A percentile compares a stretch with the other conserved stretches of the same genome.
These are phyloP conservation scores for Orbilia brochopaga DNA, from an alignment of 2,329 filamentous ascomycete genomes.

Conservation along the genomic window DNA sequence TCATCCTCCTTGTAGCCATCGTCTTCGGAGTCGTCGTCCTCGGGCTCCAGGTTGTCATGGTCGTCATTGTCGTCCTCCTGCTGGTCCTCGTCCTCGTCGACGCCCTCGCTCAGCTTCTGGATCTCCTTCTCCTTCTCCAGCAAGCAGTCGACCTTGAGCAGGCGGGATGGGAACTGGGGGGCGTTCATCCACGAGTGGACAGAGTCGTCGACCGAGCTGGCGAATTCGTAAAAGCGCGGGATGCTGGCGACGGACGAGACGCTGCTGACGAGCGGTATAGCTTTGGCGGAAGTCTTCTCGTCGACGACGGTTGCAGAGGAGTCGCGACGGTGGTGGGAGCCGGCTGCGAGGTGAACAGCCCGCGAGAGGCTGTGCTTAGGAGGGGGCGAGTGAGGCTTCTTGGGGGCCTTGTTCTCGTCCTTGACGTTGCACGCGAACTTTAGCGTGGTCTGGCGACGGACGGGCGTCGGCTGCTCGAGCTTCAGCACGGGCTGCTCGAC, in stretches of 20 bases:
- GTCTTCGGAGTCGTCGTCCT: slow-evolving; percentile 61
- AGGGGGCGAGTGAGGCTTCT: slow-evolving; percentile 46
- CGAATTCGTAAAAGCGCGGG: slow-evolving; percentile 86
- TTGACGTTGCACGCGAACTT: slow-evolving; percentile 71
- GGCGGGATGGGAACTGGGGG: slow-evolving; percentile 67
- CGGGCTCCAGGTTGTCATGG: slow-evolving; percentile 60
- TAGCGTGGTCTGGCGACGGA: slow-evolving; percentile 68
- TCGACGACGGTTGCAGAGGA: slow-evolving; percentile 63
- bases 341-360: slow-evolving; percentile 14
- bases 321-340: slow-evolving; percentile 58
- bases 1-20: slow-evolving; percentile 64
- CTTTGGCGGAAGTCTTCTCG: slow-evolving; percentile 58
- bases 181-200: slow-evolving; percentile 93
- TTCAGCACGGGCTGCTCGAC: slow-evolving; percentile 56
- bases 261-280: slow-evolving; percentile 54
- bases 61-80: slow-evolving; percentile 59
- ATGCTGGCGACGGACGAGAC: slow-evolving; percentile 57
- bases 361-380: slow-evolving; percentile 26
- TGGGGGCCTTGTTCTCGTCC: slow-evolving; percentile 53
- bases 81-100: slow-evolving; percentile 82
- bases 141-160: slow-evolving; percentile 87
- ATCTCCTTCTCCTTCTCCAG: slow-evolving; percentile 88
- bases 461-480: slow-evolving; percentile 46
- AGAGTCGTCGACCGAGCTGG: slow-evolving; percentile 72
- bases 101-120: slow-evolving; percentile 82